Evolutionary conservation across 1,139 yeast species (phyloP).

Genomic region (Kodamaea fungicola): DNA sequence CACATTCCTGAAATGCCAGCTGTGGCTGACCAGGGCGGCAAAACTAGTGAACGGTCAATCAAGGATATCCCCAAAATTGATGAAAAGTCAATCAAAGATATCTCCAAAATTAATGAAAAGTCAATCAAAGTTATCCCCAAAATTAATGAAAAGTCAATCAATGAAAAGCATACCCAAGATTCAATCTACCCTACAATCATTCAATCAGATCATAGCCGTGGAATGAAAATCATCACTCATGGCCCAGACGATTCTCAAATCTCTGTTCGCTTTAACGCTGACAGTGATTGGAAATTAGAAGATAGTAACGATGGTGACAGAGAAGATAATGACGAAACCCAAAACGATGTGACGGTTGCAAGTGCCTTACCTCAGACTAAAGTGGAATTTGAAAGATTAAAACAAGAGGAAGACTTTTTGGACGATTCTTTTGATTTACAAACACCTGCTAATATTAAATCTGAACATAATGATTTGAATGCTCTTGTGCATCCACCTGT

Average conservation of each 20-base stretch:
- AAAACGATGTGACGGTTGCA: conserved; percentile 17
- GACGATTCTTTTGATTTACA: conserved; percentile 3
- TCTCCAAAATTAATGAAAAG: not conserved
- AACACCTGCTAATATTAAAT: too few relatives aligned
- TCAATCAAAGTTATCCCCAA: not conserved
- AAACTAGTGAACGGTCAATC: not conserved
- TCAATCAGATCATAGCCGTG: not conserved
- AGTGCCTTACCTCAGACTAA: conserved; percentile 8
- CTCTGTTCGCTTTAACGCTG: conserved; percentile 34
- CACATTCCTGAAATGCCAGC: not conserved
- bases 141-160: not conserved
- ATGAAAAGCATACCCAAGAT: not conserved
- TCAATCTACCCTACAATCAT: conserved; percentile 5
- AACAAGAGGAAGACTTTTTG: conserved; percentile 5
- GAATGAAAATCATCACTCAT: conserved; percentile 4
- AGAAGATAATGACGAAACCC: conserved; percentile 39
- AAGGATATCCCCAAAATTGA: not conserved
- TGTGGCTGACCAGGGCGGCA: not conserved
- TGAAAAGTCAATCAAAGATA: not conserved
- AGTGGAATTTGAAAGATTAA: conserved; percentile 13
- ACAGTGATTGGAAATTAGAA: conserved; percentile 40
- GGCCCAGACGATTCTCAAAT: conserved; percentile 14
- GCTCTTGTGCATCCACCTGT: too few relatives aligned
- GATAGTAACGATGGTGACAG: conserved; percentile 43
- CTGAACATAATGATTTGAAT: too few relatives aligned